These are phyloP conservation scores for Cercospora nicotianae DNA, from an alignment of 2,329 filamentous ascomycete species.

Conservation along the genomic window DNA sequence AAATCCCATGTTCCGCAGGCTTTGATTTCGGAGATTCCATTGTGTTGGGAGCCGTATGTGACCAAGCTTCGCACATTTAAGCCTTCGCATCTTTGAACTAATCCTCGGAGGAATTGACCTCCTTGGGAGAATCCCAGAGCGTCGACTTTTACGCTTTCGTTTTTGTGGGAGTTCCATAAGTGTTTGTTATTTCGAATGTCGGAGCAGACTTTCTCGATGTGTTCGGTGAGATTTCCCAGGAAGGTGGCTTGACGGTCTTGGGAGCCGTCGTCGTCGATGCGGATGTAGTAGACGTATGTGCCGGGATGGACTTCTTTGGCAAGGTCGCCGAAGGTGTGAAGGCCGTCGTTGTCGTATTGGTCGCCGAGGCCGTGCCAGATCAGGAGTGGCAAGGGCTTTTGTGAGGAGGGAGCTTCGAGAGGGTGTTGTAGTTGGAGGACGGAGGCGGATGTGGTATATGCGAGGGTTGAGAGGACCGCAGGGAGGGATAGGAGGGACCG, in stretches of 20 bases:
- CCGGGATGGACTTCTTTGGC: constrained; percentile 73
- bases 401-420: background rate
- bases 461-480: constrained; percentile 18
- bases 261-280: constrained; percentile 63
- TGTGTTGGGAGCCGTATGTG: constrained; percentile 89
- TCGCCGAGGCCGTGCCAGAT: constrained; percentile 92
- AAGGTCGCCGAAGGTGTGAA: constrained; percentile 69
- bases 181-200: constrained; percentile 64
- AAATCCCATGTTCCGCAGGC: constrained; percentile 70
- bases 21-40: constrained; percentile 83
- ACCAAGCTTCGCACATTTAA: constrained; percentile 75
- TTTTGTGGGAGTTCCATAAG: constrained; percentile 57
- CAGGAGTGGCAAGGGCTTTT: constrained; percentile 72
- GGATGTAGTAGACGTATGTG: constrained; percentile 79
- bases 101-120: constrained; percentile 90
- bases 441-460: constrained; percentile 14
- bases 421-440: background rate
- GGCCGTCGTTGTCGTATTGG: constrained; percentile 72
- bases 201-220: constrained; percentile 75
- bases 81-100: constrained; percentile 88
- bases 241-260: constrained; percentile 82
- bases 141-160: constrained; percentile 57
- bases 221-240: constrained; percentile 81
- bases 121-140: constrained; percentile 94
- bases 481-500: constrained; percentile 24